Conservation (phyloP, 306 rosid species). For the Coriaria nepalensis region DNA sequence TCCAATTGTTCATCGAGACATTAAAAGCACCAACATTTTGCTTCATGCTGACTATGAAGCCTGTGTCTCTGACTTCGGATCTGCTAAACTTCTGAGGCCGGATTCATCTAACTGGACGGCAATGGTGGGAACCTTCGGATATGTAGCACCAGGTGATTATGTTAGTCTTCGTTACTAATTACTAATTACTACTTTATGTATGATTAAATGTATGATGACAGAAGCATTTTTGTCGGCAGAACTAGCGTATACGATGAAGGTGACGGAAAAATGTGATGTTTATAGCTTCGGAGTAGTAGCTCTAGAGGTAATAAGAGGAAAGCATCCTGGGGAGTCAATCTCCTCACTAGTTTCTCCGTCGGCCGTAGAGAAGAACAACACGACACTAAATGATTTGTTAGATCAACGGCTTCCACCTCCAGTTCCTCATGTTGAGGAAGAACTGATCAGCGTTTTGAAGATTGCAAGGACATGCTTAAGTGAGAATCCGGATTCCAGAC, state of each 20-base stretch:
- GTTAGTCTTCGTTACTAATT: neutral
- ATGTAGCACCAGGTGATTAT: slow-evolving; percentile 1
- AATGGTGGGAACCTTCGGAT: neutral
- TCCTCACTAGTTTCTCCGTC: no score
- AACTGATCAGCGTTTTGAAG: no score
- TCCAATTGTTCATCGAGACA: neutral
- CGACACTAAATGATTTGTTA: no score
- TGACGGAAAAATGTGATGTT: slow-evolving; percentile 1
- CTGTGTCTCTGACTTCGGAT: neutral
- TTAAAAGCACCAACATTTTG: no score
- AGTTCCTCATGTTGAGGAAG: no score
- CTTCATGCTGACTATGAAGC: neutral
- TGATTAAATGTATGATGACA: no score
- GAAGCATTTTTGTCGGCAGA: no score
- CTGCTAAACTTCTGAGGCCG: neutral
- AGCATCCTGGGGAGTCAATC: neutral
- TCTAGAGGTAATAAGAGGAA: neutral
- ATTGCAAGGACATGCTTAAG: no score
- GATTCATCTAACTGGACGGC: neutral
- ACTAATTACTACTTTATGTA: no score
- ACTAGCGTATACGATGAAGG: neutral
- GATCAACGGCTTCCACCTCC: no score
- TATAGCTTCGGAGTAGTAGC: slow-evolving; percentile 1
- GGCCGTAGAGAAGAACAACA: no score
- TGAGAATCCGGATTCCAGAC: no score